phyloP scores from a whole-genome alignment of 371 early-diverging fungal genomes.

The Quaeritorhiza haematococci region DNA sequence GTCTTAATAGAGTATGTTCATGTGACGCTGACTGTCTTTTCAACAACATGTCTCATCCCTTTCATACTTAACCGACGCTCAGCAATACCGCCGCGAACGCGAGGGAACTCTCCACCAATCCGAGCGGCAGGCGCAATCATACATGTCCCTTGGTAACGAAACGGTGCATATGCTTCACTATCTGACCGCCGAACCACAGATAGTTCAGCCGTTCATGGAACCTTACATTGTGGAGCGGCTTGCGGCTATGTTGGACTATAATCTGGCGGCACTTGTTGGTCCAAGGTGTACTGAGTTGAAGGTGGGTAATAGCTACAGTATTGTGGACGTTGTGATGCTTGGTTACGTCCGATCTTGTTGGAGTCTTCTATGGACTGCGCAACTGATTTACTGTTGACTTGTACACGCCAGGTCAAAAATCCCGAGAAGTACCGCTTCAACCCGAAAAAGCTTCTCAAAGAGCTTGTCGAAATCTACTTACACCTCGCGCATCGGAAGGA shows the following conservation, averaged over 20 bases:
- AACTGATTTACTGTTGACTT: background rate
- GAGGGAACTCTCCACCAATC: conserved; percentile 55
- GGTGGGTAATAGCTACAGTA: conserved; percentile 17
- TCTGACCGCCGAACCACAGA: conserved; percentile 63
- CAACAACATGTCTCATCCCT: background rate
- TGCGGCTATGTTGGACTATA: conserved; percentile 96
- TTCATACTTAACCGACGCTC: conserved; percentile 11
- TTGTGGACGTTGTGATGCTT: background rate
- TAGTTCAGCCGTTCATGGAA: conserved; percentile 81
- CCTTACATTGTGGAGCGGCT: conserved; percentile 87
- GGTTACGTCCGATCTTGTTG: background rate
- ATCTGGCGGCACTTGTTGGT: conserved; percentile 86
- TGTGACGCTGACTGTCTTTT: background rate
- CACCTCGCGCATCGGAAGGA: conserved; percentile 60
- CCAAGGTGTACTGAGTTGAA: conserved; percentile 90
- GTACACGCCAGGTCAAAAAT: conserved; percentile 60
- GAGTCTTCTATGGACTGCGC: background rate
- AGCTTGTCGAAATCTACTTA: conserved; percentile 83
- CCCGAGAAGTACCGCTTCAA: conserved; percentile 90
- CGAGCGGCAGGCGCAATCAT: conserved; percentile 83
- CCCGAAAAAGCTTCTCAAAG: conserved; percentile 79
- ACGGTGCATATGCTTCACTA: conserved; percentile 89
- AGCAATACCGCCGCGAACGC: conserved; percentile 64
- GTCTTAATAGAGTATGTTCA: background rate
- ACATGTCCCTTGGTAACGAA: conserved; percentile 84